Percentiles rank a stretch among this genome's conserved stretches.
Conservation (phyloP, 1,139 yeast genomes). For the Kurtzmaniella quercitrusa region DNA sequence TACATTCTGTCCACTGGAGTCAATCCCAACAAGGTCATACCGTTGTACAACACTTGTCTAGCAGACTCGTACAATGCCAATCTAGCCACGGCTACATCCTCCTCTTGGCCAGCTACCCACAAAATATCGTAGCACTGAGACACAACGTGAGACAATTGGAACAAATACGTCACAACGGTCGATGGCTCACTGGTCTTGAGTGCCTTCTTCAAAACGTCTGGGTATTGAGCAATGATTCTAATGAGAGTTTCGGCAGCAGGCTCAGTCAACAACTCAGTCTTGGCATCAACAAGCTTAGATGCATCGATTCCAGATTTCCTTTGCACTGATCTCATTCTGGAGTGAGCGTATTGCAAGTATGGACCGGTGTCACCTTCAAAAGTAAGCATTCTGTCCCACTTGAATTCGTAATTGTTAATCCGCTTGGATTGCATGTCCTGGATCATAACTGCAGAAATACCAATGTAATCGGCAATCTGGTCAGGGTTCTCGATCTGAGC, state of each 20-base stretch:
- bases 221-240: conserved; percentile 84
- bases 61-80: conserved; percentile 90
- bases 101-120: conserved; percentile 97
- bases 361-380: conserved; percentile 99
- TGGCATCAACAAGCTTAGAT: conserved; percentile 50
- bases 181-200: conserved; percentile 87
- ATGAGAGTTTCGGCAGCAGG: conserved; percentile 70
- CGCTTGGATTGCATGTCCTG: conserved; percentile 99
- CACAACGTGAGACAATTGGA: conserved; percentile 87
- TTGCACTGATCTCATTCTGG: conserved; percentile 92
- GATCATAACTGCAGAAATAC: conserved; percentile 96
- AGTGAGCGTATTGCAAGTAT: conserved; percentile 96
- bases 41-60: conserved; percentile 84
- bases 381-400: conserved; percentile 98
- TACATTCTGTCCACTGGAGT: conserved; percentile 99
- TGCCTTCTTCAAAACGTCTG: conserved; percentile 85
- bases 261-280: conserved; percentile 69
- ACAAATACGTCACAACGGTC: conserved; percentile 88
- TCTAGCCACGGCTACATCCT: conserved; percentile 85
- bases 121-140: conserved; percentile 92
- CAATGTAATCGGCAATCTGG: conserved; percentile 90
- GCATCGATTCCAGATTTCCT: conserved; percentile 66
- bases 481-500: conserved; percentile 95
- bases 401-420: conserved; percentile 91
- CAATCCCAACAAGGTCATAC: conserved; percentile 86